Evolutionary conservation across 257 asterid genomes (phyloP), one percentile per base, ranked within the genome.

Genomic region (Solanum habrochaites): DNA sequence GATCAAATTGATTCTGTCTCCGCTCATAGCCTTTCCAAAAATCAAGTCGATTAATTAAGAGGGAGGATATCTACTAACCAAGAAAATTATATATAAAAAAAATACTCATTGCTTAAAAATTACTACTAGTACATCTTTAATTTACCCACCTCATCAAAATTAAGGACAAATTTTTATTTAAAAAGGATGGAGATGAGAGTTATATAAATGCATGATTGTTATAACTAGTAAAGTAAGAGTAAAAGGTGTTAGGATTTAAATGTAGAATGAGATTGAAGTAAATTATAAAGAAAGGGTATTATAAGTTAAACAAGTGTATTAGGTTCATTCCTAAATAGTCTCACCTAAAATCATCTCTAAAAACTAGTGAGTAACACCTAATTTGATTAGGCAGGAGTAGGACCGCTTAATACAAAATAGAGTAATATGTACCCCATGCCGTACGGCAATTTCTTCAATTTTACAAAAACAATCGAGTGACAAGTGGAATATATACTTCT

Each of bases 321-420:
- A 85, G 85, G 70, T 85, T 72, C 82, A 52, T 43, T 42, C 20
- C 73, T 8, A 7, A 78, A 78, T 47, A 11, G 43, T 47, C 85
- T 29, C 90, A 88, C 88, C 92, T 86, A 88, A 90, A 90, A 66
- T 31, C 29, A 45, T 78, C 23, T 27, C 27, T 35, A 43, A 47
- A 72, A 2, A 73, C 47, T 75, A 72, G 13, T 32, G 35, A 32
- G 7, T 39, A 70, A 84, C 85, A 89, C 83, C 83, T 52, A 85
- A 87, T 73, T 27, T 23, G 72, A 42, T 87, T 84, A 84, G 90
- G 89, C 88, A 87, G 81, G 27, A 43, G 15, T 66, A 25, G 69
- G 89, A 86, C 86, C 7, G n/a, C 16, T 67, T 64, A 11, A n/a
- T 27, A 56, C 87, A 83, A 23, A 78, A 47, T 86, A 32, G 5